phyloP scores from a whole-genome alignment of 2,329 filamentous ascomycete species.

The Arthrobotrys entomopaga region DNA sequence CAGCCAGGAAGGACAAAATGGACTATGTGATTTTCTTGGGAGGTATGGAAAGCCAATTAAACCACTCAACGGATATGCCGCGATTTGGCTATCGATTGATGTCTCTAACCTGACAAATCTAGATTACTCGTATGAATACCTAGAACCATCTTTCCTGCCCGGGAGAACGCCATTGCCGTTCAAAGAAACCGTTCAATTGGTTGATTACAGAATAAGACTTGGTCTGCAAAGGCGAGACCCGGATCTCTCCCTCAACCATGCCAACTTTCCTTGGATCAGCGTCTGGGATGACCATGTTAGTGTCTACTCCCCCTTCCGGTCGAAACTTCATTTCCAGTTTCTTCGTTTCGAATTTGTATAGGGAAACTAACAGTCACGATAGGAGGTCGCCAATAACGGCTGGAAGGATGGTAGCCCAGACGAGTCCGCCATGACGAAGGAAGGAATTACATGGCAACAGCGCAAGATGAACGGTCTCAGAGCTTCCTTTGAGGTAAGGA shows the following conservation, averaged over 20 bases:
- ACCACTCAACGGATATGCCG: constrained; percentile 39
- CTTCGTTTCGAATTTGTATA: constrained; percentile 4
- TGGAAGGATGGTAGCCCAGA: constrained; percentile 71
- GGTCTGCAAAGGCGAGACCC: constrained; percentile 61
- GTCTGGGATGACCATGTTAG: constrained; percentile 64
- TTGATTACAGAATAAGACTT: constrained; percentile 64
- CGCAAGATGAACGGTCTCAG: constrained; percentile 78
- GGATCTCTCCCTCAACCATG: constrained; percentile 63
- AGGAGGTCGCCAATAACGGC: constrained; percentile 73
- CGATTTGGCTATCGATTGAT: constrained; percentile 57
- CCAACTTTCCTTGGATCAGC: constrained; percentile 65
- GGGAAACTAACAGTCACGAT: constrained; percentile 38
- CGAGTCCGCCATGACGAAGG: constrained; percentile 71
- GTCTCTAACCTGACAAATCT: constrained; percentile 58
- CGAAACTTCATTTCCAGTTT: constrained; percentile 7
- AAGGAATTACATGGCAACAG: constrained; percentile 74
- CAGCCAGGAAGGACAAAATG: constrained; percentile 64
- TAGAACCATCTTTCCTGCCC: constrained; percentile 61
- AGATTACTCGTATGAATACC: constrained; percentile 74
- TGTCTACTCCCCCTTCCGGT: constrained; percentile 7
- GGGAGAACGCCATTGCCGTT: constrained; percentile 59
- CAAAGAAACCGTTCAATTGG: constrained; percentile 61
- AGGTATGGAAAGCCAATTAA: constrained; percentile 17
- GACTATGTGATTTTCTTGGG: constrained; percentile 63
- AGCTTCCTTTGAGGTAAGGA: constrained; percentile 70